Evolutionary conservation across 2,329 filamentous ascomycete species (phyloP).

Genomic region (Penicillium verrucosum): DNA sequence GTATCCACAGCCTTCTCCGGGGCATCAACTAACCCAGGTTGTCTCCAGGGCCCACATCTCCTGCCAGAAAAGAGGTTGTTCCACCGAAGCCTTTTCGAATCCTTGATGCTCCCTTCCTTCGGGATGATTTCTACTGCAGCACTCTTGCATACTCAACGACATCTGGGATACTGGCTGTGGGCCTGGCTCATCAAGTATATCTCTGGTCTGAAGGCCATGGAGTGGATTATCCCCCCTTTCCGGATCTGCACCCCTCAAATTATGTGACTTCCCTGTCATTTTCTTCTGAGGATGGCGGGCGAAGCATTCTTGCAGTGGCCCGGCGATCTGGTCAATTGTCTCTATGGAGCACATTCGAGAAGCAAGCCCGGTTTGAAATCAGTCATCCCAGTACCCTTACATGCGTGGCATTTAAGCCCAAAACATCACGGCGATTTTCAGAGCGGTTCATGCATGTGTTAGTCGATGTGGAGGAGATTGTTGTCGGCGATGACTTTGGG

Average conservation of each 20-base stretch:
- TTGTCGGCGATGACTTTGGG: slow-evolving; percentile 80
- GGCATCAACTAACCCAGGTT: slow-evolving; percentile 14
- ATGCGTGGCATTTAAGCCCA: slow-evolving; percentile 78
- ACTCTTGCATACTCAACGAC: slow-evolving; percentile 78
- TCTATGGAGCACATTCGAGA: slow-evolving; percentile 69
- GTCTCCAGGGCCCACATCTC: slow-evolving; percentile 25
- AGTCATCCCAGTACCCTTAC: slow-evolving; percentile 70
- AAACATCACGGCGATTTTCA: slow-evolving; percentile 50
- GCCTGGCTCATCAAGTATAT: slow-evolving; percentile 74
- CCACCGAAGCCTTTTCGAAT: slow-evolving; percentile 78
- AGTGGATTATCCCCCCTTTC: slow-evolving; percentile 58
- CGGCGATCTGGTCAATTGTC: slow-evolving; percentile 72
- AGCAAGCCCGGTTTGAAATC: slow-evolving; percentile 69
- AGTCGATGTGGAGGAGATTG: slow-evolving; percentile 73
- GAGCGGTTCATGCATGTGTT: slow-evolving; percentile 46
- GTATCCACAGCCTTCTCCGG: background rate
- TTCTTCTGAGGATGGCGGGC: slow-evolving; percentile 72
- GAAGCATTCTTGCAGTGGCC: slow-evolving; percentile 80
- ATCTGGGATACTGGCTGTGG: slow-evolving; percentile 75
- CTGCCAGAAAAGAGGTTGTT: slow-evolving; percentile 46
- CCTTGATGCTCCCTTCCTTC: slow-evolving; percentile 80
- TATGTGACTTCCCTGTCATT: slow-evolving; percentile 85
- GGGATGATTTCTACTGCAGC: slow-evolving; percentile 95
- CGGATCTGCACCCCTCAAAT: slow-evolving; percentile 47
- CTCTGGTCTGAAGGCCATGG: slow-evolving; percentile 79